Evolutionary conservation across 2,329 filamentous ascomycete species (phyloP).

Genomic region (Knufia fluminis): DNA sequence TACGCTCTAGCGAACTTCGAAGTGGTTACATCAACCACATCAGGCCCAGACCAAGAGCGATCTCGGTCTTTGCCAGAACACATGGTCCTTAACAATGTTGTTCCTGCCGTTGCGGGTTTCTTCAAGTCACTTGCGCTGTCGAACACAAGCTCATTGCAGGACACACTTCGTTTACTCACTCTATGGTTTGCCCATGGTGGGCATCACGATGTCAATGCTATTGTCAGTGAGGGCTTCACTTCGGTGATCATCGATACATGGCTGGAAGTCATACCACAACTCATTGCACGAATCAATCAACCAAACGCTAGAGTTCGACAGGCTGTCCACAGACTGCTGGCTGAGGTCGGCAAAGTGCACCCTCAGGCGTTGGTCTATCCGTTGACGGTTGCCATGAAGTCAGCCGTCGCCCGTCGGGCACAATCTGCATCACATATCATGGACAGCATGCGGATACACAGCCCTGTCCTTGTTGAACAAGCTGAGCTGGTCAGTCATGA

Average conservation of each 20-base stretch:
- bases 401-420: slow-evolving; percentile 72
- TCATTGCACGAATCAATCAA: slow-evolving; percentile 96
- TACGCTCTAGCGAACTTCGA: slow-evolving; percentile 99
- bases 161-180: slow-evolving; percentile 83
- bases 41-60: slow-evolving; percentile 53
- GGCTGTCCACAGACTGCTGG: slow-evolving; percentile 83
- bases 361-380: slow-evolving; percentile 96
- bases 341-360: slow-evolving; percentile 86
- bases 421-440: slow-evolving; percentile 88
- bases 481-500: slow-evolving; percentile 93
- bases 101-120: slow-evolving; percentile 90
- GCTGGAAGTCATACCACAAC: slow-evolving; percentile 94
- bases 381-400: slow-evolving; percentile 96
- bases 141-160: slow-evolving; percentile 84
- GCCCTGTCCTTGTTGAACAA: slow-evolving; percentile 83
- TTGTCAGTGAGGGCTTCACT: slow-evolving; percentile 81
- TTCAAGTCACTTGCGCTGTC: slow-evolving; percentile 95
- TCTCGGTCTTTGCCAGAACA: slow-evolving; percentile 31
- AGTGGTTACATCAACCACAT: slow-evolving; percentile 74
- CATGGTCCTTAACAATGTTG: slow-evolving; percentile 66
- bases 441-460: slow-evolving; percentile 96
- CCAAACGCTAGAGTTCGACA: slow-evolving; percentile 80
- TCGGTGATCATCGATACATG: slow-evolving; percentile 95
- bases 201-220: slow-evolving; percentile 74
- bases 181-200: slow-evolving; percentile 95